Percentiles rank a stretch among this genome's conserved stretches.
Evolutionary conservation across 768 basidiomycete species (phyloP).

Genomic region (Tulasnella sp.): DNA sequence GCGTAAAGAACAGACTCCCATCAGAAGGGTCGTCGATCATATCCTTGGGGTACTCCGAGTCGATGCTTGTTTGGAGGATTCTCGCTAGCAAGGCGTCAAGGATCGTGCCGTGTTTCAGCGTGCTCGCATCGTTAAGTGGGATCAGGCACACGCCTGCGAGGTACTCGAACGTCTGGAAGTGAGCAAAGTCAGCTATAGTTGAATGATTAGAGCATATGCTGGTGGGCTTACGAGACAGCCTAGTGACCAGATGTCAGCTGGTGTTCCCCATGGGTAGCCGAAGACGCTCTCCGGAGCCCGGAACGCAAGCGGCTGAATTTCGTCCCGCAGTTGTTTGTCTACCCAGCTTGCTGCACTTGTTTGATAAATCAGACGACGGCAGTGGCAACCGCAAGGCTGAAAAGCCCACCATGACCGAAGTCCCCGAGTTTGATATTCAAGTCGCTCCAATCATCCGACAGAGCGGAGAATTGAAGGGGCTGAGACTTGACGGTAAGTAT

Average conservation of each 20-base stretch:
- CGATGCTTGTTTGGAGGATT: neutral
- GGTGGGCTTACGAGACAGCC: constrained; percentile 22
- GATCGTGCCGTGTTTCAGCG: neutral
- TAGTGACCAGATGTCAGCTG: constrained; percentile 22
- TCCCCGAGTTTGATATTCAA: constrained; percentile 26
- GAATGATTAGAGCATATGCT: neutral
- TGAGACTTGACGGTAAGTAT: neutral
- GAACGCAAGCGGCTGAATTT: neutral
- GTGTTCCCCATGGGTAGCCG: constrained; percentile 15
- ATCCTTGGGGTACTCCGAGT: neutral
- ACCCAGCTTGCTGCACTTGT: neutral
- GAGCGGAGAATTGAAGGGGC: neutral
- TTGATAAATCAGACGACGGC: neutral
- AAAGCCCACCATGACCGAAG: constrained; percentile 22
- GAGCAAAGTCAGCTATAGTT: neutral
- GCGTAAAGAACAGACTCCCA: neutral
- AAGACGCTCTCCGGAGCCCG: constrained; percentile 22
- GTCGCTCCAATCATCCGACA: neutral
- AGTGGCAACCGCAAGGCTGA: neutral
- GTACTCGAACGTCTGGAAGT: neutral
- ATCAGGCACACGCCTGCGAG: neutral
- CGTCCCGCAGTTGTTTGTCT: neutral
- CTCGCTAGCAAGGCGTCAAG: neutral
- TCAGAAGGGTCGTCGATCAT: neutral
- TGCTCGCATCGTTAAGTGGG: neutral